Base-by-base conservation (phyloP, 805 yeast species). In the Zygosaccharomyces bailii region DNA sequence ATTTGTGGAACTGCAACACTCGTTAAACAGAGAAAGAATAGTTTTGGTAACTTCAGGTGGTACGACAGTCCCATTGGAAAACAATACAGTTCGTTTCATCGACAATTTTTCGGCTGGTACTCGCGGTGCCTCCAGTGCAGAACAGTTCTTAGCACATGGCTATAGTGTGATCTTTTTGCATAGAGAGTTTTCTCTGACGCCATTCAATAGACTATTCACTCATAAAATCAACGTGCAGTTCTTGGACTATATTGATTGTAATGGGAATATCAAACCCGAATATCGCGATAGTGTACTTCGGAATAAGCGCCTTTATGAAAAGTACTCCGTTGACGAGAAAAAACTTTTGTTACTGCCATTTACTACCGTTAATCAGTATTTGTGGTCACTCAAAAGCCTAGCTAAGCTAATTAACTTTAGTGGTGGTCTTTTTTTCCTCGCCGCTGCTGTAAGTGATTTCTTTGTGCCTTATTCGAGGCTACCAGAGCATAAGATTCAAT, bases 51-150 rank as follows among this genome's bases (percentile, higher is more conserved):
- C 99, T 0, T 81, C 91, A 6, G 99, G 99, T 18, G 99, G 99
- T 17, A 93, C 99, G 0, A 91, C 97, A 0, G 99, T 93, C 0
- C 99, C 99, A 0, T 70, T 93, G 52, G 99, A 93, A 59, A 90
- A 89, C 66, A 93, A 93, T 60, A 93, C 99, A 0, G 99, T 93
- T 5, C 70, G 99, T 42, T 93, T 93, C 66, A 89, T 93, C 57
- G 99, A 93, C 66, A 93, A 93, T 60, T 93, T 93, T 64, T 82
- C 93, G 52, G 98, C 98, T 18, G 99, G 99, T 18, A 93, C 97
- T 0, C 78, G 99, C 65, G 99, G 99, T 44, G 95, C 99, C 3
- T 81, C 96, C 0, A 83, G 95, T 31, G 96, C 98, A 3, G 99
- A 93, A 65, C 84, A 86, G 60, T 87, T 91, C 54, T 69, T 93